Base-by-base conservation (phyloP, 2,329 filamentous ascomycete genomes). In the Incumbomyces delicatus region DNA sequence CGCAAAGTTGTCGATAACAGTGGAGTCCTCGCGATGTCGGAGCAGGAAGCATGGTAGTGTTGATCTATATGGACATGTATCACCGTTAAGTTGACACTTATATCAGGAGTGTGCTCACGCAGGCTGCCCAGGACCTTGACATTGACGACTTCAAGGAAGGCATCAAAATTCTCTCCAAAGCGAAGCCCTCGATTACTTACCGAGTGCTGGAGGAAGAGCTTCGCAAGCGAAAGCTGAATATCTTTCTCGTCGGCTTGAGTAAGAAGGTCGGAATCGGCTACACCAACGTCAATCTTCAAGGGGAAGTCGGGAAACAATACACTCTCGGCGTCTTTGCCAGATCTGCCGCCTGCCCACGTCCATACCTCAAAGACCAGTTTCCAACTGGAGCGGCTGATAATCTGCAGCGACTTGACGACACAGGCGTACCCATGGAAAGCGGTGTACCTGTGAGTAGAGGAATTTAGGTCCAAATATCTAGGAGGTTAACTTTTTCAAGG, bases 231-330 rank as follows among this genome's bases (percentile, higher is more conserved):
- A 59, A 61, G 1, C 61, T 71, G 44, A 69, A 65, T 4, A 56
- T 77, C 51, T 72, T 69, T 55, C 60, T 78, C n/a, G 74, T 78
- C 51, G 76, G 68, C 11, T 61, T 72, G 55, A 62, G 68, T 56
- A 63, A 70, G 56, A 59, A 66, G 58, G 52, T 65, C 44, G 53
- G 57, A 7, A 62, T 66, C 29, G 67, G 66, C 36, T 69, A 70
- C 55, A 75, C 66, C 40, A 64, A 75, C 18, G 69, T 78, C 52
- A 68, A 75, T 50, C 63, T 77, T 8, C 66, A 75, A 51, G 76
- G 76, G 39, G 71, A 74, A 44, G 55, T 67, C 14, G 67, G 71
- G 48, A 70, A 72, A 59, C 69, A 70, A 50, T 78, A 70, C 48
- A 63, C 68, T 20, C 65, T 77, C 45, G 67, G 67, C 0, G 71